Conservation (phyloP, 1,284 basidiomycete species). For the Boletus sp. region DNA sequence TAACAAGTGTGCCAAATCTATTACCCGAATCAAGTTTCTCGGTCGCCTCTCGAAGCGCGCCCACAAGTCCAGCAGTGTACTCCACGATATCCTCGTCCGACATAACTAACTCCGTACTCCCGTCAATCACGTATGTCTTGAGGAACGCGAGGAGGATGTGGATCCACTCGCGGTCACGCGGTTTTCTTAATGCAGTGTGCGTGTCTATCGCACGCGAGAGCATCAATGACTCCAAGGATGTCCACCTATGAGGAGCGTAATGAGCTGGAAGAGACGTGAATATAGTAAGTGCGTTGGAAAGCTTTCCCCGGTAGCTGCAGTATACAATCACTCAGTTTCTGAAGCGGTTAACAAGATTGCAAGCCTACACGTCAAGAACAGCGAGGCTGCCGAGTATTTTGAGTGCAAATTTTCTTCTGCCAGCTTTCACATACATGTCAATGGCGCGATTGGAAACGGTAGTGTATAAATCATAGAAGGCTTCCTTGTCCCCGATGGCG, state of each 20-base stretch:
- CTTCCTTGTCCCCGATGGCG: slow-evolving; percentile 53
- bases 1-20: neutral
- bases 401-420: slow-evolving; percentile 78
- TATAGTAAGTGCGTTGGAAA: slow-evolving; percentile 59
- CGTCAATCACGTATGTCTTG: slow-evolving; percentile 57
- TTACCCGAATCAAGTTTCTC: slow-evolving; percentile 56
- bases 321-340: slow-evolving; percentile 12
- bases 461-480: slow-evolving; percentile 75
- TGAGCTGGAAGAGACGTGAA: slow-evolving; percentile 78
- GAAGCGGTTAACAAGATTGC: slow-evolving; percentile 6
- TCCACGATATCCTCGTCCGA: slow-evolving; percentile 46
- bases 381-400: slow-evolving; percentile 82
- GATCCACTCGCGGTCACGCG: slow-evolving; percentile 71
- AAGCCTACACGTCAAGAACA: slow-evolving; percentile 76
- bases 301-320: slow-evolving; percentile 61
- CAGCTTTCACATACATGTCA: slow-evolving; percentile 75
- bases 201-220: slow-evolving; percentile 66
- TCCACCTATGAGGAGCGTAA: slow-evolving; percentile 77
- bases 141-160: slow-evolving; percentile 66
- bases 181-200: slow-evolving; percentile 50
- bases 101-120: slow-evolving; percentile 49
- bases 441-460: slow-evolving; percentile 76
- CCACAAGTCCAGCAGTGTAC: slow-evolving; percentile 54
- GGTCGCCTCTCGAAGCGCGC: slow-evolving; percentile 46
- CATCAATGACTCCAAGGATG: slow-evolving; percentile 72